Evolutionary conservation across 2,329 filamentous ascomycete species (phyloP).

Genomic region (Elsinoe perseae): DNA sequence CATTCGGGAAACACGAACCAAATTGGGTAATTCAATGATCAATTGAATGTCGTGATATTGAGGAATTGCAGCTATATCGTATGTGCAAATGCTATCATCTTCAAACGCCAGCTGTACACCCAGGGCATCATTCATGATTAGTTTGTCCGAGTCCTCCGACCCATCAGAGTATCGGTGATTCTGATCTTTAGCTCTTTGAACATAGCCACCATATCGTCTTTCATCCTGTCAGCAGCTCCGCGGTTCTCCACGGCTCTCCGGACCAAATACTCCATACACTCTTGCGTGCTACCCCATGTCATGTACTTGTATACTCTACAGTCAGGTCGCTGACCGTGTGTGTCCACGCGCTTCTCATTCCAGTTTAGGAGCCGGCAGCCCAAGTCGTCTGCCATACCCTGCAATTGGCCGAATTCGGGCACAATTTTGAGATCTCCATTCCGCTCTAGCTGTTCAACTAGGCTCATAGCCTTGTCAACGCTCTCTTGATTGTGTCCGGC

Average conservation of each 20-base stretch:
- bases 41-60: too few species aligned
- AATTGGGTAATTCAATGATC: too few species aligned
- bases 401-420: slow-evolving; percentile 24
- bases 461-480: slow-evolving; percentile 20
- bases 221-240: slow-evolving; percentile 23
- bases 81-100: background rate
- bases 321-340: slow-evolving; percentile 14
- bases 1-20: too few species aligned
- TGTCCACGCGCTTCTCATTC: slow-evolving; percentile 10
- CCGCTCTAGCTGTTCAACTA: slow-evolving; percentile 18
- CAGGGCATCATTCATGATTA: background rate
- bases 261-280: slow-evolving; percentile 27
- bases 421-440: slow-evolving; percentile 19
- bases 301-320: slow-evolving; percentile 25
- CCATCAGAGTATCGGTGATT: background rate
- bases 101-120: too few species aligned
- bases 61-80: background rate
- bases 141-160: background rate
- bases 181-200: slow-evolving; percentile 10
- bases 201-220: slow-evolving; percentile 16
- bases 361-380: slow-evolving; percentile 22
- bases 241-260: slow-evolving; percentile 25
- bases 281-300: slow-evolving; percentile 26
- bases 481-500: slow-evolving; percentile 28
- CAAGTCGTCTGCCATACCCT: slow-evolving; percentile 27